These are phyloP conservation scores for Diaporthe citri DNA, from an alignment of 2,329 filamentous ascomycete genomes.

Conservation along the genomic window DNA sequence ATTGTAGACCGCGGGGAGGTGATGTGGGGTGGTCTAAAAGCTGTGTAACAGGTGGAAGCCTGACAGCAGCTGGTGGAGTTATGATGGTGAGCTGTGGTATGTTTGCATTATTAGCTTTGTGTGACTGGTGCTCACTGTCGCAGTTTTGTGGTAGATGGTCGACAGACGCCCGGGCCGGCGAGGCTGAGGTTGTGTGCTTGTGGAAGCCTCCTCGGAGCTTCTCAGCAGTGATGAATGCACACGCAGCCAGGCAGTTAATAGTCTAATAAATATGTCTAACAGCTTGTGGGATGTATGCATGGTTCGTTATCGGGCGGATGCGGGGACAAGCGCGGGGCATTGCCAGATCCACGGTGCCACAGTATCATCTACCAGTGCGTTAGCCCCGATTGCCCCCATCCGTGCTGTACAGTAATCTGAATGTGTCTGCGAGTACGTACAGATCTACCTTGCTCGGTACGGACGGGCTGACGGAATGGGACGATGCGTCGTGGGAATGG, in stretches of 20 bases:
- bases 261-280: conserved; percentile 16
- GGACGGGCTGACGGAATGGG: conserved; percentile 11
- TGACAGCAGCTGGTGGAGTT: not conserved
- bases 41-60: not conserved
- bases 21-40: not conserved
- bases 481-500: conserved; percentile 32
- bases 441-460: not conserved
- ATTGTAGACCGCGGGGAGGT: not conserved
- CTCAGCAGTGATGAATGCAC: not conserved
- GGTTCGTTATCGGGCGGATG: conserved; percentile 6
- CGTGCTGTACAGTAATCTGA: conserved; percentile 5
- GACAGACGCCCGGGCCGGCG: conserved; percentile 33
- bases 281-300: not conserved
- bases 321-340: conserved; percentile 18
- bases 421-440: conserved; percentile 17
- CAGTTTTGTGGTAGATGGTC: conserved; percentile 27
- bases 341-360: not conserved
- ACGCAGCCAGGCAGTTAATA: too few species aligned
- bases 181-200: not conserved
- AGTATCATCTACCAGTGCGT: not conserved
- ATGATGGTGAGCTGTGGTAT: not conserved
- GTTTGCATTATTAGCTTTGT: not conserved
- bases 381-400: not conserved
- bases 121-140: not conserved
- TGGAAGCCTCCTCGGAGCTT: not conserved